A percentile compares a stretch with the other conserved stretches of the same genome.
These are phyloP conservation scores for Tetrapyrgos nigripes DNA, from an alignment of 1,284 basidiomycete genomes.

Conservation along the genomic window DNA sequence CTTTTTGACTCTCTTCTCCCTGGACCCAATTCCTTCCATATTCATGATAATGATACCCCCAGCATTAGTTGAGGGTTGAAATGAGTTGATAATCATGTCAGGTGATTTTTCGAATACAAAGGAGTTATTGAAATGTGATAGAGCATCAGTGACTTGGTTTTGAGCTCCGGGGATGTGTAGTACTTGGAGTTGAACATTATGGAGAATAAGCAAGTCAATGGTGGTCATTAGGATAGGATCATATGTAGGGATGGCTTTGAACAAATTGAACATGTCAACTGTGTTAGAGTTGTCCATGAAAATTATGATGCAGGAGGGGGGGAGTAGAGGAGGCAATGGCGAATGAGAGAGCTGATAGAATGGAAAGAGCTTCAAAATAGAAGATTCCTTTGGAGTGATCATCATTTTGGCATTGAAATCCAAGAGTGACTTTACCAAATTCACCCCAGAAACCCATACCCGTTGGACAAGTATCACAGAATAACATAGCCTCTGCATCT, in stretches of 20 bases:
- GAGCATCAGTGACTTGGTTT: background rate
- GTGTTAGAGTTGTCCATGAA: too few species aligned
- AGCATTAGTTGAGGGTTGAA: background rate
- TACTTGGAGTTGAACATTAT: background rate
- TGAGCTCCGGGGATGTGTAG: background rate
- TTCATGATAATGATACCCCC: background rate
- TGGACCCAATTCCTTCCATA: too few species aligned
- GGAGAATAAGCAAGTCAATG: background rate
- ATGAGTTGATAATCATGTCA: background rate
- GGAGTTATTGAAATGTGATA: background rate
- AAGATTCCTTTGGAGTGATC: background rate
- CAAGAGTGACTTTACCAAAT: background rate
- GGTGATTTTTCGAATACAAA: background rate
- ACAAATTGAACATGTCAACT: background rate
- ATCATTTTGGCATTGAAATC: background rate
- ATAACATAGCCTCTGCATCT: background rate
- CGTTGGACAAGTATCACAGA: background rate
- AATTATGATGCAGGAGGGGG: background rate
- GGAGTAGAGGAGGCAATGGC: background rate
- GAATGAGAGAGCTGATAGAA: background rate
- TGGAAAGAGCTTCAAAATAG: background rate
- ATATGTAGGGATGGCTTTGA: background rate
- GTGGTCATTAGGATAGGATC: background rate
- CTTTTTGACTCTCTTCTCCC: conserved; percentile 6
- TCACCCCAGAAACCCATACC: background rate